Conservation (phyloP, 179 eudicot species). For the Beta lomatogona region DNA sequence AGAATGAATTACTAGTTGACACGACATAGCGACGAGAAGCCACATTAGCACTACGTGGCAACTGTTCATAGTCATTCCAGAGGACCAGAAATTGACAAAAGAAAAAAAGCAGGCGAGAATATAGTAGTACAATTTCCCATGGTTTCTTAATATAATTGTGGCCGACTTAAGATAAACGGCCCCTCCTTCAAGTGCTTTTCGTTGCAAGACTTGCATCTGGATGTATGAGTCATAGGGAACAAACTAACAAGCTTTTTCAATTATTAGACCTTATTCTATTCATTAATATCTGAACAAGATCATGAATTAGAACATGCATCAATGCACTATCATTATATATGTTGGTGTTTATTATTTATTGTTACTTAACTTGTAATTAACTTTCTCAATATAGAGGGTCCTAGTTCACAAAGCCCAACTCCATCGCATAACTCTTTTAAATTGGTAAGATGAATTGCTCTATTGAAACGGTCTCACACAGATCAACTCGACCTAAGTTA, state of each 20-base stretch:
- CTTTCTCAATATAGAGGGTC: too few relatives aligned
- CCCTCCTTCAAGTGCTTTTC: conserved; percentile 4
- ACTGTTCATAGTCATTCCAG: not conserved
- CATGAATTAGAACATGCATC: not conserved
- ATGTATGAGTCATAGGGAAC: conserved; percentile 20
- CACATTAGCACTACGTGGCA: conserved; percentile 17
- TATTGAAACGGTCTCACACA: too few relatives aligned
- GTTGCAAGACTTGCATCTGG: not conserved
- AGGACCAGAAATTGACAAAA: not conserved
- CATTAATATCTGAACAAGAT: not conserved
- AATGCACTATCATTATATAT: not conserved
- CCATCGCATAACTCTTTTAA: too few relatives aligned
- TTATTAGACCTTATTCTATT: not conserved
- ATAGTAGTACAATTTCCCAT: not conserved
- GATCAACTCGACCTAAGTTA: too few relatives aligned
- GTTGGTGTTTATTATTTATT: not conserved
- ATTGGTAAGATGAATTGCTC: too few relatives aligned
- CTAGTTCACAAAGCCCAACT: too few relatives aligned
- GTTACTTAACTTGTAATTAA: too few relatives aligned
- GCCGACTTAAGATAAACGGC: conserved; percentile 22
- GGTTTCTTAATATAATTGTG: not conserved
- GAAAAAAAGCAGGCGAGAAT: not conserved
- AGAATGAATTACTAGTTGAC: not conserved
- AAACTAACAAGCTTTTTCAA: conserved; percentile 8
- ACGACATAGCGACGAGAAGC: conserved; percentile 8